Percentiles rank a stretch among this genome's conserved stretches.
Evolutionary conservation across 108 stramenopile species (phyloP).

Genomic region (Mediolabrus comicus): DNA sequence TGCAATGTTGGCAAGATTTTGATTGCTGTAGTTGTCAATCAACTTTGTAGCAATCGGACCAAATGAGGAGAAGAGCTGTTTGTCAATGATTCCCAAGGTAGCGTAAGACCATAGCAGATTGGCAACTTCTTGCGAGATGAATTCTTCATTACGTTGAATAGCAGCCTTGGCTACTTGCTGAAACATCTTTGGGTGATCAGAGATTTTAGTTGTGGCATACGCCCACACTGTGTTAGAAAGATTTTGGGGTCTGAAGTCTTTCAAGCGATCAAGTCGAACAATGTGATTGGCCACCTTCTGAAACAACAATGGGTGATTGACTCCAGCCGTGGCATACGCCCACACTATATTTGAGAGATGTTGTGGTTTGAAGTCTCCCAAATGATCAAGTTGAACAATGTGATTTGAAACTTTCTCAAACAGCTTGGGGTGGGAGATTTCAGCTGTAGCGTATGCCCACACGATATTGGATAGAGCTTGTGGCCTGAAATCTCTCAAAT

Average conservation of each 20-base stretch:
- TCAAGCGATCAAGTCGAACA: too few relatives aligned
- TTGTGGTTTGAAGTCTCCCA: too few relatives aligned
- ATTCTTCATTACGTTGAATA: conserved; percentile 9
- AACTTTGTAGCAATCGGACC: conserved; percentile 5
- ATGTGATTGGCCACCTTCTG: too few relatives aligned
- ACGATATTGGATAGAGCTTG: background rate
- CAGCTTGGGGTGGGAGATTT: background rate
- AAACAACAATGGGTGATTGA: too few relatives aligned
- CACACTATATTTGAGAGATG: too few relatives aligned
- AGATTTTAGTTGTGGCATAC: background rate
- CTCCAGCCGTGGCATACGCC: too few relatives aligned
- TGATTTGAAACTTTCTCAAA: background rate
- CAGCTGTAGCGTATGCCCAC: conserved; percentile 1
- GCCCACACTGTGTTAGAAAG: background rate
- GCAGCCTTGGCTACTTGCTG: conserved; percentile 4
- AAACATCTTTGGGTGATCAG: background rate
- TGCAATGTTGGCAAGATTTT: conserved; percentile 39
- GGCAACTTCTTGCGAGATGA: conserved; percentile 35
- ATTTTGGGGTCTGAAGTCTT: background rate
- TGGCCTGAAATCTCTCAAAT: too few relatives aligned
- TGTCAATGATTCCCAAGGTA: conserved; percentile 15
- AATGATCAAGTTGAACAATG: too few relatives aligned
- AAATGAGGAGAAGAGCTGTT: conserved; percentile 26
- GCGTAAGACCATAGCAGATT: conserved; percentile 47
- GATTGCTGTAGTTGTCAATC: conserved; percentile 27